A percentile compares a stretch with the other conserved stretches of the same genome.
Evolutionary conservation across 1,284 basidiomycete genomes (phyloP).

Genomic region (Agaricales sp.): DNA sequence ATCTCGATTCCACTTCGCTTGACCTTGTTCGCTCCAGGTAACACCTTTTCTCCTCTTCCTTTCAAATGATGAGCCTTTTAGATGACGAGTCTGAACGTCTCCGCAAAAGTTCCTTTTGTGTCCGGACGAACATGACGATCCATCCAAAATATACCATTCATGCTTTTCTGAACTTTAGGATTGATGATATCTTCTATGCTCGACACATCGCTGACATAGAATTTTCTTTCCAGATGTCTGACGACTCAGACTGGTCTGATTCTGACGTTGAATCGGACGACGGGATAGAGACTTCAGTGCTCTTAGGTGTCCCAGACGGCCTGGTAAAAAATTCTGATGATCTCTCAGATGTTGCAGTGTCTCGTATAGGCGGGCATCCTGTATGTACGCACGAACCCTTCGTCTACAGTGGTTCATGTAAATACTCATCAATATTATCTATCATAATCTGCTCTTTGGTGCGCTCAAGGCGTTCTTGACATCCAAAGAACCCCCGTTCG

Average conservation of each 20-base stretch:
- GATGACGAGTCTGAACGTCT: slow-evolving; percentile 83
- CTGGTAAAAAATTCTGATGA: slow-evolving; percentile 43
- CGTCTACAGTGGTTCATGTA: slow-evolving; percentile 17
- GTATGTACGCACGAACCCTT: slow-evolving; percentile 17
- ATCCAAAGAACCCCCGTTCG: slow-evolving; percentile 39
- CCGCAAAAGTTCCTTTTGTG: slow-evolving; percentile 50
- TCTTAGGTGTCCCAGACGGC: slow-evolving; percentile 72
- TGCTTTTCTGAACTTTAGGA: slow-evolving; percentile 64
- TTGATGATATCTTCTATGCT: slow-evolving; percentile 13
- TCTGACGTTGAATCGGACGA: slow-evolving; percentile 46
- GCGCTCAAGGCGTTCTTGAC: slow-evolving; percentile 44
- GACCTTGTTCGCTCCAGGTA: not conserved
- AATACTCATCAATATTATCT: slow-evolving; percentile 43
- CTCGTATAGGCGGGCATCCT: slow-evolving; percentile 78
- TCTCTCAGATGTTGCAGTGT: slow-evolving; percentile 63
- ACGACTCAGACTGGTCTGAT: slow-evolving; percentile 54
- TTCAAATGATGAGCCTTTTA: slow-evolving; percentile 53
- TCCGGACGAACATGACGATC: slow-evolving; percentile 50
- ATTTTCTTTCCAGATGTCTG: slow-evolving; percentile 20
- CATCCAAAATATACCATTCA: slow-evolving; percentile 71
- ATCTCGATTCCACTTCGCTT: not conserved
- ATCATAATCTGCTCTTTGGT: slow-evolving; percentile 26
- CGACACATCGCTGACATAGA: slow-evolving; percentile 10
- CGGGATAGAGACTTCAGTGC: slow-evolving; percentile 52
- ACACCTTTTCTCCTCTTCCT: slow-evolving; percentile 9